phyloP scores from a whole-genome alignment of 2,329 filamentous ascomycete genomes.

The Geoglossum cookeanum region DNA sequence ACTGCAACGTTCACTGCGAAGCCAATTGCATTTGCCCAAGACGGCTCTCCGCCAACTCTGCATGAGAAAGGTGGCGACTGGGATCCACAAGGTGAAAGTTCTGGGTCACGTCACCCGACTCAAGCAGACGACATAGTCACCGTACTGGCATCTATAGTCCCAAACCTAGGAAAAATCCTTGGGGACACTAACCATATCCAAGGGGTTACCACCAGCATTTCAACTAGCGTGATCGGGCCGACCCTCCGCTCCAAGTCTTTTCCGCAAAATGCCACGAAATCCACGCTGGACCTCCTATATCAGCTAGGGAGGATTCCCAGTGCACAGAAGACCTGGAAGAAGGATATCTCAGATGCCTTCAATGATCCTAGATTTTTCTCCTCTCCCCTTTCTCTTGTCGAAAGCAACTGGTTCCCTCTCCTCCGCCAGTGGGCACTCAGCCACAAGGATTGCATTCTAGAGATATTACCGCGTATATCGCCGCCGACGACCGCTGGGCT shows the following conservation, averaged over 20 bases:
- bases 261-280: conserved; percentile 62
- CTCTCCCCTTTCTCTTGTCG: conserved; percentile 44
- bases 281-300: conserved; percentile 52
- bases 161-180: conserved; percentile 63
- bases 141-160: conserved; percentile 61
- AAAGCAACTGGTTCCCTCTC: conserved; percentile 62
- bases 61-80: conserved; percentile 11
- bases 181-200: conserved; percentile 71
- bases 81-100: background rate
- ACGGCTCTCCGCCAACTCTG: conserved; percentile 23
- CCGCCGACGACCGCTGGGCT: conserved; percentile 85
- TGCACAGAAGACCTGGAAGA: conserved; percentile 79
- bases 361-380: conserved; percentile 75
- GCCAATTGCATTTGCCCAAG: conserved; percentile 51
- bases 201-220: conserved; percentile 61
- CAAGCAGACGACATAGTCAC: conserved; percentile 57
- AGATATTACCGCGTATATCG: conserved; percentile 59
- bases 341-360: conserved; percentile 80
- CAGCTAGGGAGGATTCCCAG: conserved; percentile 60
- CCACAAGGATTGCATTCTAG: conserved; percentile 76
- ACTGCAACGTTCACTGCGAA: conserved; percentile 89
- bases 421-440: conserved; percentile 66
- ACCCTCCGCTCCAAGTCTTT: conserved; percentile 69
- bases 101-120: conserved; percentile 17
- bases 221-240: conserved; percentile 63